Conservation (phyloP, 2,329 filamentous ascomycete species). For the Capronia epimyces region DNA sequence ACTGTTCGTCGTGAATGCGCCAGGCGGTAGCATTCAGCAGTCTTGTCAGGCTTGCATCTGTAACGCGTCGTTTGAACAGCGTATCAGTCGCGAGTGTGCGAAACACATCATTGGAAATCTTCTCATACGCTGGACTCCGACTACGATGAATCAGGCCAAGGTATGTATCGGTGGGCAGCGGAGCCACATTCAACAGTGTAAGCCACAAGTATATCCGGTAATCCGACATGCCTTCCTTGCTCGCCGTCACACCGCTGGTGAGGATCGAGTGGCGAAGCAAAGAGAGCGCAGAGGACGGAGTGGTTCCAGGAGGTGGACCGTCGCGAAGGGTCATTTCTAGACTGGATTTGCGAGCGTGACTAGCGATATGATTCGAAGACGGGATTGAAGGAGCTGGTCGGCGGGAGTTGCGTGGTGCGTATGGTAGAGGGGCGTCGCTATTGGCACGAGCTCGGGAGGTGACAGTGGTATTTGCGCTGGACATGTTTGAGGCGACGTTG, state of each 20-base stretch:
- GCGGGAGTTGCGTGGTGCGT: constrained; percentile 30
- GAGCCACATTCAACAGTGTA: constrained; percentile 79
- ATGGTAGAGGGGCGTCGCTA: constrained; percentile 57
- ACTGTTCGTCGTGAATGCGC: constrained; percentile 76
- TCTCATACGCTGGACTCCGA: constrained; percentile 88
- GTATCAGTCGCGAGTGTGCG: constrained; percentile 93
- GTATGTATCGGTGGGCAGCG: constrained; percentile 81
- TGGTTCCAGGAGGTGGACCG: constrained; percentile 67
- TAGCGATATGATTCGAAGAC: constrained; percentile 41
- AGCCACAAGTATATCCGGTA: constrained; percentile 95
- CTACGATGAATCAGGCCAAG: constrained; percentile 86
- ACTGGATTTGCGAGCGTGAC: constrained; percentile 44
- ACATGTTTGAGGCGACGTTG: constrained; percentile 15
- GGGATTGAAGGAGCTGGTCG: constrained; percentile 33
- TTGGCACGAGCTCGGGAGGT: constrained; percentile 55
- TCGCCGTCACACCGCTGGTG: constrained; percentile 47
- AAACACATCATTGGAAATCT: constrained; percentile 98
- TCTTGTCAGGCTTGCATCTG: constrained; percentile 88
- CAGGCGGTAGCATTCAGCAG: constrained; percentile 93
- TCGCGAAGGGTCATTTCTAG: constrained; percentile 74
- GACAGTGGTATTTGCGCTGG: constrained; percentile 30
- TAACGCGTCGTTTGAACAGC: constrained; percentile 91
- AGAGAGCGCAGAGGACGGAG: constrained; percentile 38
- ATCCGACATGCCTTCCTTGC: constrained; percentile 64
- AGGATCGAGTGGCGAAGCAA: constrained; percentile 47